A percentile compares a stretch with the other conserved stretches of the same genome.
Evolutionary conservation across 78 protist genomes (phyloP).

Genomic region (Polysphondylium violaceum): DNA sequence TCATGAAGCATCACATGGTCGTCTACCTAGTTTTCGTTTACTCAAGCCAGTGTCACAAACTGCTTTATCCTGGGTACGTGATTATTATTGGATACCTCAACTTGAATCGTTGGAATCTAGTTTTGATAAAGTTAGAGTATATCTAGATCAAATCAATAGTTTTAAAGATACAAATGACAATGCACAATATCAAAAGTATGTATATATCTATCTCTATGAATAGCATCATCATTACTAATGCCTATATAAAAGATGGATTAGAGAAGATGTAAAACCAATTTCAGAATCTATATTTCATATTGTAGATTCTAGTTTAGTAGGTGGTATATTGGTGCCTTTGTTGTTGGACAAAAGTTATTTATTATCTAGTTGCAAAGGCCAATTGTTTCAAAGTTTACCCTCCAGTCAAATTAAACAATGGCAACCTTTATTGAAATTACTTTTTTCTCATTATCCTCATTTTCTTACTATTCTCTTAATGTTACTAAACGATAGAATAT

Average conservation of each 20-base stretch:
- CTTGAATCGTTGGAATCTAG: neutral
- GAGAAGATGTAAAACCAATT: neutral
- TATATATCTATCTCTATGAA: neutral
- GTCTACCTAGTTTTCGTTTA: slow-evolving; percentile 15
- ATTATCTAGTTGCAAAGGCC: slow-evolving; percentile 1
- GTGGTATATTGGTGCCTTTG: neutral
- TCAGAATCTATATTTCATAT: neutral
- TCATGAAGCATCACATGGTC: slow-evolving; percentile 57
- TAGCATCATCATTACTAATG: neutral
- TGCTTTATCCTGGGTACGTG: slow-evolving; percentile 48
- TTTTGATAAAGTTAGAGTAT: neutral
- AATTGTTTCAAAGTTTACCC: too few species aligned
- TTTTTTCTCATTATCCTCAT: slow-evolving; percentile 19
- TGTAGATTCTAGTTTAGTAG: slow-evolving; percentile 6
- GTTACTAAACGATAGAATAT: slow-evolving; percentile 26
- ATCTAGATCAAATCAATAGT: neutral
- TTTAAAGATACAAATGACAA: neutral
- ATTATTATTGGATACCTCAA: slow-evolving; percentile 66
- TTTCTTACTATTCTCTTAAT: slow-evolving; percentile 21
- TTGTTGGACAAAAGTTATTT: slow-evolving; percentile 14
- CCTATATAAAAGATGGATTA: neutral
- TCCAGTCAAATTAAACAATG: neutral
- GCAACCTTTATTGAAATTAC: slow-evolving; percentile 4
- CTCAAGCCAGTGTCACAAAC: slow-evolving; percentile 8
- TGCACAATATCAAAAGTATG: neutral